Evolutionary conservation across 2,329 filamentous ascomycete genomes (phyloP), one percentile per base, ranked within the genome.

Genomic region (Pyrenochaeta sp.): DNA sequence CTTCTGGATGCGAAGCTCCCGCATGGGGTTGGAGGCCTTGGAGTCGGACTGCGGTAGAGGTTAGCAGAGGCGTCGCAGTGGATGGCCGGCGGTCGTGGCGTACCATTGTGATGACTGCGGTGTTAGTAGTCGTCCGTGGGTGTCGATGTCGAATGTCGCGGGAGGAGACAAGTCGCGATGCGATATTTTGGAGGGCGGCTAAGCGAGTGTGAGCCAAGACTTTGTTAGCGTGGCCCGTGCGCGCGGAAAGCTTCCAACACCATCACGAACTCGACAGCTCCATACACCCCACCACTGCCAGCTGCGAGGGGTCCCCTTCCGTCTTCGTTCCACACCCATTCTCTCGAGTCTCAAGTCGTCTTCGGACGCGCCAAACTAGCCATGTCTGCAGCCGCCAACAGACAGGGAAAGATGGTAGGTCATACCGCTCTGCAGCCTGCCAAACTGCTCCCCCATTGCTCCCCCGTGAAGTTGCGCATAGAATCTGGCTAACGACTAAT

Each of bases 351-450:
- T 15, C 34, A 68, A 74, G 71, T 66, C 70, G 74, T 74, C 72
- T 65, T 70, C 64, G 71, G 69, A 71, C 71, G 74, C 74, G 59
- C 58, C 58, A 34, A 38, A 43, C 48, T 44, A 58, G 70, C 27
- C 58, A 79, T 79, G 76, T 60, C 63, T 44, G 71, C 73, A 46
- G 69, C 73, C 37, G 63, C 69, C 27, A 93, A 96, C 83, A 96
- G 96, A 77, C 92, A 96, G 77, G 94, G 94, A 77, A 97, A 99
- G 83, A 97, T 99, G 94, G 94, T 97, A 81, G 82, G 90, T 86
- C 51, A 51, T 50, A n/a, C n/a, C n/a, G n/a, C n/a, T n/a, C n/a
- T n/a, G n/a, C n/a, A n/a, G n/a, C 53, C 61, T 55, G 55, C 64
- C 61, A 64, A 63, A 60, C 44, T 48, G 45, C 71, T 71, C 73